Conservation (phyloP, 257 asterid species). For the Solanum virginianum region DNA sequence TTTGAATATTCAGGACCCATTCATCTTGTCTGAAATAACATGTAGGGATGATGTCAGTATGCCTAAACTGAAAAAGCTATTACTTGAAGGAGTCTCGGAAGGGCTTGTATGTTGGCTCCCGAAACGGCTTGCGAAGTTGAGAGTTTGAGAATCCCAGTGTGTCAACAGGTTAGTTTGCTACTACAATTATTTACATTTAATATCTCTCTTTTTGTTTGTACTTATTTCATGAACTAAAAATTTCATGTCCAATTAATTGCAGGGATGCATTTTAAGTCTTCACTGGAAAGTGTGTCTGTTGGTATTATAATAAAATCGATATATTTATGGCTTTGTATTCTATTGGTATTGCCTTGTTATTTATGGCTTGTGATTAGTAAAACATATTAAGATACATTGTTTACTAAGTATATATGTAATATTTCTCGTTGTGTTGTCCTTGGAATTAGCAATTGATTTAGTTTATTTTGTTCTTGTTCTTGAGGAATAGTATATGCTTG, state of each 20-base stretch:
- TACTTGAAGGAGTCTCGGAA: not conserved
- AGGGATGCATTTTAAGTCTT: not conserved
- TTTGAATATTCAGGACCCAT: accelerated
- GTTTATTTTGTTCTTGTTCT: too few relatives aligned
- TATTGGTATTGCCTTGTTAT: too few relatives aligned
- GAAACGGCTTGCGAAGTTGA: not conserved
- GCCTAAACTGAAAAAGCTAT: not conserved
- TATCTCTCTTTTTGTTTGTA: not conserved
- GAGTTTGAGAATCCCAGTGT: not conserved
- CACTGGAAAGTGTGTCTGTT: too few relatives aligned
- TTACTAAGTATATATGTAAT: too few relatives aligned
- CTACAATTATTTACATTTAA: not conserved
- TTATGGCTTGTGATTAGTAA: too few relatives aligned
- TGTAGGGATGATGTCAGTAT: not conserved
- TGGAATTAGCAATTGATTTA: too few relatives aligned
- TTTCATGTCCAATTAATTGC: not conserved
- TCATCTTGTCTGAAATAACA: not conserved
- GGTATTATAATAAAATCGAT: too few relatives aligned
- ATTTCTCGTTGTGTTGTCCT: too few relatives aligned
- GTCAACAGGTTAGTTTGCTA: not conserved
- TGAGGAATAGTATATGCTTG: too few relatives aligned
- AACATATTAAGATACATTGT: too few relatives aligned
- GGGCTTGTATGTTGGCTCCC: not conserved
- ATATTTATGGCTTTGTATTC: too few relatives aligned
- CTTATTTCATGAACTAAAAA: not conserved